A percentile compares a stretch with the other conserved stretches of the same genome.
phyloP scores from a whole-genome alignment of 2,329 filamentous ascomycete species.

The Rutstroemia sydowiana region DNA sequence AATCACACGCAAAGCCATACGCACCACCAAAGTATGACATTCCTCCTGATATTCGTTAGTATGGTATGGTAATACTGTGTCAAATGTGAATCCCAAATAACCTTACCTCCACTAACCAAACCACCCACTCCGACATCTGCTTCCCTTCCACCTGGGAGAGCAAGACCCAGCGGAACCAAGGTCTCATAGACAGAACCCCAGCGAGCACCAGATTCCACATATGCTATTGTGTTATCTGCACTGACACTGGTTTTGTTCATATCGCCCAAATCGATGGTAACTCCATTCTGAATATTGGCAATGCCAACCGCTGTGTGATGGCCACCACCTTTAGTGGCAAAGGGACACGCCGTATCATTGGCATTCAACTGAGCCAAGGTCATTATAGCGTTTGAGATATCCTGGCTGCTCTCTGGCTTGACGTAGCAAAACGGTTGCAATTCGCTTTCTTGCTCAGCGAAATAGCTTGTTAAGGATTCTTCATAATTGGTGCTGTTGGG shows the following conservation, averaged over 20 bases:
- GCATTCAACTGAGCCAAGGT: not conserved
- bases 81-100: too few species aligned
- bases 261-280: too few species aligned
- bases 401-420: not conserved
- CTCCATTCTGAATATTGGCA: conserved; percentile 27
- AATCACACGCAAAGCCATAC: conserved; percentile 41
- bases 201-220: too few species aligned
- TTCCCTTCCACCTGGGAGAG: too few species aligned
- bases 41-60: not conserved
- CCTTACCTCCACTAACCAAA: too few species aligned
- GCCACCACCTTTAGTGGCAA: conserved; percentile 39
- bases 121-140: too few species aligned
- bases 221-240: too few species aligned
- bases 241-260: too few species aligned
- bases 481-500: not conserved
- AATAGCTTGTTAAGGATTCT: not conserved
- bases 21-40: conserved; percentile 14
- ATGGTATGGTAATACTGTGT: not conserved
- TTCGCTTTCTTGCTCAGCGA: not conserved
- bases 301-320: conserved; percentile 1
- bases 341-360: conserved; percentile 23
- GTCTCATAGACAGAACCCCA: too few species aligned
- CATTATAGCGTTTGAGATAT: not conserved
- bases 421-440: not conserved
- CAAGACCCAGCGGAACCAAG: too few species aligned